Percentiles rank a stretch among this genome's conserved stretches.
Conservation (phyloP, 495 filamentous ascomycete genomes). For the Collariella sp. region DNA sequence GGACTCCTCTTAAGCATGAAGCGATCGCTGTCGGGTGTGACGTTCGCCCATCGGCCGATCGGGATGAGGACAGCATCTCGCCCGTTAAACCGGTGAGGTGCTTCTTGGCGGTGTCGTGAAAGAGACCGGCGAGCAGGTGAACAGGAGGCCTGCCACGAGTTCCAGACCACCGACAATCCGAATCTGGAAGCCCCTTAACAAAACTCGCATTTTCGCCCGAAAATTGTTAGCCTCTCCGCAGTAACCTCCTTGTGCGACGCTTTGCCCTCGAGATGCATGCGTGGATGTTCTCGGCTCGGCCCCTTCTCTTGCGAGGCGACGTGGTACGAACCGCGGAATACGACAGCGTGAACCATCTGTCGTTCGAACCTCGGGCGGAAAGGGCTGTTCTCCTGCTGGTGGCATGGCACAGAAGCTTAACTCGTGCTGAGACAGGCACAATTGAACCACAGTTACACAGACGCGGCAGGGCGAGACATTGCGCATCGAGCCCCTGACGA, state of each 20-base stretch:
- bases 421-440: background rate
- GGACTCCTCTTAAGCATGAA: too few relatives aligned
- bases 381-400: background rate
- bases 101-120: too few relatives aligned
- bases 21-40: too few relatives aligned
- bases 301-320: background rate
- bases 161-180: background rate
- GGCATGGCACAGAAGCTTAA: constrained; percentile 3
- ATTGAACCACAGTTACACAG: background rate
- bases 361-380: background rate
- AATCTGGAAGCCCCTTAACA: background rate
- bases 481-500: background rate
- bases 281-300: background rate
- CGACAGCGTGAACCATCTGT: background rate
- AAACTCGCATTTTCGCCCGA: background rate
- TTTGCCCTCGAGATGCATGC: background rate
- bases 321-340: background rate
- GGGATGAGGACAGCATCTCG: too few relatives aligned
- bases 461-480: background rate
- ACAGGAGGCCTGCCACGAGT: too few relatives aligned
- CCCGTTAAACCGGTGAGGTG: too few relatives aligned
- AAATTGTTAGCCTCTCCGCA: constrained; percentile 1
- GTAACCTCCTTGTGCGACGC: background rate
- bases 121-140: too few relatives aligned
- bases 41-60: too few relatives aligned